Evolutionary conservation across 768 basidiomycete species (phyloP).

Genomic region (Collybia mongolica): DNA sequence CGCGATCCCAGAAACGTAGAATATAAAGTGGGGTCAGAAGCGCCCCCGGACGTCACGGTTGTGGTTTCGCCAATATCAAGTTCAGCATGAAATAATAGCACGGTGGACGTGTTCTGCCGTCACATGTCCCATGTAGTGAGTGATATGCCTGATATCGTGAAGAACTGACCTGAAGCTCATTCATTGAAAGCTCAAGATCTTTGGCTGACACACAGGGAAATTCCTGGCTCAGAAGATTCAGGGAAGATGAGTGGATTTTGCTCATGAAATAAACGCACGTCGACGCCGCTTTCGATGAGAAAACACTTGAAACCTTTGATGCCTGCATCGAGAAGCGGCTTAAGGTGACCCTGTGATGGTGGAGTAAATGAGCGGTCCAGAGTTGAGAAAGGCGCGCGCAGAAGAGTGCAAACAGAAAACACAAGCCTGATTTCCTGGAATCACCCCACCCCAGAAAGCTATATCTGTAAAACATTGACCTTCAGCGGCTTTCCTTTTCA

Average conservation of each 20-base stretch:
- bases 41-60: background rate
- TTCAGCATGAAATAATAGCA: conserved; percentile 93
- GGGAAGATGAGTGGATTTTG: background rate
- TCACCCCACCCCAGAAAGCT: conserved; percentile 93
- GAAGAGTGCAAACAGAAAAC: conserved; percentile 9
- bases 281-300: conserved; percentile 92
- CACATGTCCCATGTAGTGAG: background rate
- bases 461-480: conserved; percentile 80
- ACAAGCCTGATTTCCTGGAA: conserved; percentile 83
- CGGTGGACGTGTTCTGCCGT: conserved; percentile 59
- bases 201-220: conserved; percentile 82
- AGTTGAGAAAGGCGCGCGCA: background rate
- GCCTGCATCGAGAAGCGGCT: conserved; percentile 73
- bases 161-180: conserved; percentile 60
- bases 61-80: conserved; percentile 29
- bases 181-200: conserved; percentile 72
- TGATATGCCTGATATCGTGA: conserved; percentile 4
- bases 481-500: conserved; percentile 69
- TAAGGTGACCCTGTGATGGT: conserved; percentile 58
- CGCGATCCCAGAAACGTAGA: conserved; percentile 84
- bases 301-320: conserved; percentile 98
- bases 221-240: conserved; percentile 55
- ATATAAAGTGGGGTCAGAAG: conserved; percentile 55
- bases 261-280: conserved; percentile 44
- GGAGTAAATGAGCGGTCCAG: background rate